Conservation (phyloP, 1,284 basidiomycete genomes). For the Austroboletus niveus region DNA sequence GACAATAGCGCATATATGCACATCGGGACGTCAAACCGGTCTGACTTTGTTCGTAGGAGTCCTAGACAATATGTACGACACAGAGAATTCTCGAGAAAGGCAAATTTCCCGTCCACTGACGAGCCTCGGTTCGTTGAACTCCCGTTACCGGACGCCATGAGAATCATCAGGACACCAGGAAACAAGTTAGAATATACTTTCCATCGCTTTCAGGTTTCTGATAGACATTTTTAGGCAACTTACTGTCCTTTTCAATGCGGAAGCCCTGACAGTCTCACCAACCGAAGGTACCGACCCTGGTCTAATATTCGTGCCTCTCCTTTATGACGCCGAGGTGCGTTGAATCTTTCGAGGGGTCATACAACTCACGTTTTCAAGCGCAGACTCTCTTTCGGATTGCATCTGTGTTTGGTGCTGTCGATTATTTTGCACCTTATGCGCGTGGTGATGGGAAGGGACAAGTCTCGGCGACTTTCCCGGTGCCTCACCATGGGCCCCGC, state of each 20-base stretch:
- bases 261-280: conserved; percentile 41
- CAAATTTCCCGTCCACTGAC: conserved; percentile 10
- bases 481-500: conserved; percentile 55
- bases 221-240: conserved; percentile 42
- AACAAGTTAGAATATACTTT: conserved; percentile 22
- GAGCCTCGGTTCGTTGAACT: conserved; percentile 33
- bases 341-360: neutral
- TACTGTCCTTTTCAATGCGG: conserved; percentile 53
- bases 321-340: conserved; percentile 56
- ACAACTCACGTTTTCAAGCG: conserved; percentile 5
- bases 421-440: conserved; percentile 36
- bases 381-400: conserved; percentile 48
- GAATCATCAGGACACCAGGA: conserved; percentile 34
- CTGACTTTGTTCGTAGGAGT: conserved; percentile 30
- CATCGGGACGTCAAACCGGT: neutral
- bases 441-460: conserved; percentile 22
- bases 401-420: conserved; percentile 55
- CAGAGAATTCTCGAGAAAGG: conserved; percentile 16
- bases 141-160: conserved; percentile 55
- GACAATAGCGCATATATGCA: conserved; percentile 27
- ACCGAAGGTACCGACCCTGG: conserved; percentile 28
- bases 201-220: neutral
- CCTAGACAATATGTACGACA: conserved; percentile 43
- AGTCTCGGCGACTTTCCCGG: conserved; percentile 33
- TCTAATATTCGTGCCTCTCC: conserved; percentile 54